phyloP scores from a whole-genome alignment of 176 grass and related monocot species.

The Poa pratensis region DNA sequence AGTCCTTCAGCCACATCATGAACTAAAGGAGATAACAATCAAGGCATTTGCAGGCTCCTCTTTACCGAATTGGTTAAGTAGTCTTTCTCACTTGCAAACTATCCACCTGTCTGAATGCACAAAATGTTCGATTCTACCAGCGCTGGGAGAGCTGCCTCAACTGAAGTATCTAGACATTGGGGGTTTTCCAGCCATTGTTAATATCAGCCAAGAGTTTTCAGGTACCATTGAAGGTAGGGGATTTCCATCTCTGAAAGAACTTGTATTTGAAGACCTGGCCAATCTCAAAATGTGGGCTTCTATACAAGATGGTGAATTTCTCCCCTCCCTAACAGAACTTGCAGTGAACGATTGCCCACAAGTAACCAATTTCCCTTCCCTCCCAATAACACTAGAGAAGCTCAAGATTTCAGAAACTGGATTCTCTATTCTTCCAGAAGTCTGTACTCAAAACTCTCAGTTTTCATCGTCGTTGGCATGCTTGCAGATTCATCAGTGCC shows the following conservation, averaged over 20 bases:
- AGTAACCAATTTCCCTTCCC: slow-evolving; percentile 49
- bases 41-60: slow-evolving; percentile 54
- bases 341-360: slow-evolving; percentile 50
- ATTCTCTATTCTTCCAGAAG: slow-evolving; percentile 54
- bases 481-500: slow-evolving; percentile 62
- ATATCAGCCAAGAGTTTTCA: slow-evolving; percentile 64
- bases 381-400: slow-evolving; percentile 58
- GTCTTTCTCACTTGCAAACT: slow-evolving; percentile 57
- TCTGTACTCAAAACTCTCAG: slow-evolving; percentile 33
- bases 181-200: slow-evolving; percentile 46
- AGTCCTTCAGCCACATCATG: slow-evolving; percentile 54
- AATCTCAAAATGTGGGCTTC: slow-evolving; percentile 55
- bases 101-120: slow-evolving; percentile 68
- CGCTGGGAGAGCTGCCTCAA: slow-evolving; percentile 63
- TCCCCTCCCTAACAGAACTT: slow-evolving; percentile 65
- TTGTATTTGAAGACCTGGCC: slow-evolving; percentile 57
- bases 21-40: slow-evolving; percentile 63
- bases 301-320: slow-evolving; percentile 41
- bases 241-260: slow-evolving; percentile 68
- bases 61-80: slow-evolving; percentile 73
- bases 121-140: slow-evolving; percentile 55
- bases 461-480: slow-evolving; percentile 45
- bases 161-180: slow-evolving; percentile 60
- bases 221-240: slow-evolving; percentile 43
- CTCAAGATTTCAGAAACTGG: slow-evolving; percentile 68